A percentile compares a stretch with the other conserved stretches of the same genome.
phyloP scores from a whole-genome alignment of 2,329 filamentous ascomycete genomes.

The Paramyrothecium sp. region DNA sequence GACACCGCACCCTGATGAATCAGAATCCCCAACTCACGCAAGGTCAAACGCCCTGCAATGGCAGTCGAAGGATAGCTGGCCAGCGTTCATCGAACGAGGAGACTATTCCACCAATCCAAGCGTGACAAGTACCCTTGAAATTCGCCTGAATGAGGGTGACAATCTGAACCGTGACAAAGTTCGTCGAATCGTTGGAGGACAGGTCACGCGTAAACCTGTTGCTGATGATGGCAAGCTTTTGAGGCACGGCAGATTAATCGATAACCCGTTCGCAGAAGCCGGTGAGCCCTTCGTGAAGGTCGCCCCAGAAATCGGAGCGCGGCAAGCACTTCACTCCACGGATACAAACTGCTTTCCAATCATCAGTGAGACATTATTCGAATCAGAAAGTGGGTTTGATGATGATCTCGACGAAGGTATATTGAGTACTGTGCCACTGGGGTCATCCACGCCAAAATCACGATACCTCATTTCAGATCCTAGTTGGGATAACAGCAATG shows the following conservation, averaged over 20 bases:
- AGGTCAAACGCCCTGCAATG: too few relatives aligned
- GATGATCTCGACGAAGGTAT: conserved; percentile 36
- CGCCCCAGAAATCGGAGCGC: conserved; percentile 20
- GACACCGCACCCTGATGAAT: too few relatives aligned
- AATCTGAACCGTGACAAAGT: conserved; percentile 34
- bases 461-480: conserved; percentile 14
- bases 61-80: too few relatives aligned
- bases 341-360: conserved; percentile 2
- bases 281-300: conserved; percentile 9
- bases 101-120: not conserved
- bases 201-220: conserved; percentile 24
- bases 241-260: conserved; percentile 19
- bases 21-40: too few relatives aligned
- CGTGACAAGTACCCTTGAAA: conserved; percentile 26
- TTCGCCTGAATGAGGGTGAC: conserved; percentile 30
- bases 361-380: conserved; percentile 25
- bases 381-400: conserved; percentile 35
- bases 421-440: conserved; percentile 31
- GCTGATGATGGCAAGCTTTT: conserved; percentile 24
- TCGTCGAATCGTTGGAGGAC: conserved; percentile 27
- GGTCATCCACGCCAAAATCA: conserved; percentile 36
- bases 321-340: conserved; percentile 10
- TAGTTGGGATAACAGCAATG: conserved; percentile 12
- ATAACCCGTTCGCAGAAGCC: conserved; percentile 27
- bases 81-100: not conserved